A percentile compares a stretch with the other conserved stretches of the same genome.
Conservation (phyloP, 192 early-diverging fungal species). For the Backusella tuberculispora region DNA sequence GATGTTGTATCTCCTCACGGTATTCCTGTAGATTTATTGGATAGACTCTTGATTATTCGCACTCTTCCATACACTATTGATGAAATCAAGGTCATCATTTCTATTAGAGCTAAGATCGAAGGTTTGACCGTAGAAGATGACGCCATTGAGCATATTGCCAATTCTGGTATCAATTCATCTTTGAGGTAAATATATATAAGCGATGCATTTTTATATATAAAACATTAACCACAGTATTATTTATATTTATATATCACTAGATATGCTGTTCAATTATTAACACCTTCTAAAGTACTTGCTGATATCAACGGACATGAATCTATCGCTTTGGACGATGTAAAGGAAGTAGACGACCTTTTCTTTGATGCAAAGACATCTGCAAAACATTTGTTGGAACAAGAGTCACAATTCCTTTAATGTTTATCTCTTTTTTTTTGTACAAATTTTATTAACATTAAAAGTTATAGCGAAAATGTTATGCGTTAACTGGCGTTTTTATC, state of each 20-base stretch:
- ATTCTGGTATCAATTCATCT: conserved; percentile 87
- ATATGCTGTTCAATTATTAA: conserved; percentile 94
- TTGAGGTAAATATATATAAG: conserved; percentile 61
- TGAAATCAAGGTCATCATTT: conserved; percentile 88
- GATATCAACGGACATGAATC: conserved; percentile 82
- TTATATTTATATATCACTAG: conserved; percentile 37
- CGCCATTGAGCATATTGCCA: conserved; percentile 76
- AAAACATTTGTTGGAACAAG: conserved; percentile 62
- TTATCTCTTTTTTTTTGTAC: conserved; percentile 7
- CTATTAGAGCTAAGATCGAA: conserved; percentile 94
- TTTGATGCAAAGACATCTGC: conserved; percentile 86
- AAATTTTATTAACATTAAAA: background rate
- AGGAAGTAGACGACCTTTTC: conserved; percentile 87
- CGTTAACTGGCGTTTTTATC: no score
- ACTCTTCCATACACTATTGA: conserved; percentile 91
- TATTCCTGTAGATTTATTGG: conserved; percentile 94
- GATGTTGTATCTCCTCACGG: conserved; percentile 86
- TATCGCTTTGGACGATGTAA: conserved; percentile 85
- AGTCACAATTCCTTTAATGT: conserved; percentile 30
- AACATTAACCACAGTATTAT: background rate
- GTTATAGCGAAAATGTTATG: background rate
- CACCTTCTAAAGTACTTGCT: conserved; percentile 87
- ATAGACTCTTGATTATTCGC: conserved; percentile 95
- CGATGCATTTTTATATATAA: background rate
- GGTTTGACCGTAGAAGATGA: conserved; percentile 78